These are phyloP conservation scores for Talaromyces wortmannii DNA, from an alignment of 495 filamentous ascomycete species.

Conservation along the genomic window DNA sequence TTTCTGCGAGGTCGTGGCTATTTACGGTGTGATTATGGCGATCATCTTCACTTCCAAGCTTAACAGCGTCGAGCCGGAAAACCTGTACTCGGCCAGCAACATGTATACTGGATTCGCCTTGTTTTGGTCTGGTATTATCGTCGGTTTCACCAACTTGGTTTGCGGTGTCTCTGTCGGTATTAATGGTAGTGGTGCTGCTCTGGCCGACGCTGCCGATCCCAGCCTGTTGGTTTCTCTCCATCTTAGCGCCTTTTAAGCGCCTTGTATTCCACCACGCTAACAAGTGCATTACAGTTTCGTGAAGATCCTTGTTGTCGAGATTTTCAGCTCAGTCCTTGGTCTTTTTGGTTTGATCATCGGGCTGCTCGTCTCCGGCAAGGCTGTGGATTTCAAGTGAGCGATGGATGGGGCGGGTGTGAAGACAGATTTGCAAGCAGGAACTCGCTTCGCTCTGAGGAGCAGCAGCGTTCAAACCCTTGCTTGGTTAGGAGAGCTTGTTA, in stretches of 20 bases:
- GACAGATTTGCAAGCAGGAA: not conserved
- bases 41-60: slow-evolving; percentile 94
- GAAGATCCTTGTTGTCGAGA: slow-evolving; percentile 98
- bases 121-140: slow-evolving; percentile 92
- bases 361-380: slow-evolving; percentile 77
- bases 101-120: slow-evolving; percentile 96
- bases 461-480: not conserved
- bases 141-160: slow-evolving; percentile 89
- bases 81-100: slow-evolving; percentile 56
- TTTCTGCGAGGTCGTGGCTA: slow-evolving; percentile 99
- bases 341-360: slow-evolving; percentile 98
- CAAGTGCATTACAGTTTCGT: slow-evolving; percentile 65
- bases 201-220: slow-evolving; percentile 93
- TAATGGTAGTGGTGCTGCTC: slow-evolving; percentile 91
- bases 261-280: slow-evolving; percentile 11
- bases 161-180: slow-evolving; percentile 97
- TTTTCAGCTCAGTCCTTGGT: slow-evolving; percentile 96
- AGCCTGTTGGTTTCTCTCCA: slow-evolving; percentile 58
- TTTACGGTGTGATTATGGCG: slow-evolving; percentile 99
- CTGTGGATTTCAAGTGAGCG: slow-evolving; percentile 58
- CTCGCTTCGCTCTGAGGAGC: not conserved
- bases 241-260: slow-evolving; percentile 1
- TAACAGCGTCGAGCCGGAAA: slow-evolving; percentile 41
- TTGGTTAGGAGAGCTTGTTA: not conserved
- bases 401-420: not conserved